Percentiles rank a stretch among this genome's conserved stretches.
phyloP scores from a whole-genome alignment of 2,329 filamentous ascomycete genomes.

The Aspergillus sp. region DNA sequence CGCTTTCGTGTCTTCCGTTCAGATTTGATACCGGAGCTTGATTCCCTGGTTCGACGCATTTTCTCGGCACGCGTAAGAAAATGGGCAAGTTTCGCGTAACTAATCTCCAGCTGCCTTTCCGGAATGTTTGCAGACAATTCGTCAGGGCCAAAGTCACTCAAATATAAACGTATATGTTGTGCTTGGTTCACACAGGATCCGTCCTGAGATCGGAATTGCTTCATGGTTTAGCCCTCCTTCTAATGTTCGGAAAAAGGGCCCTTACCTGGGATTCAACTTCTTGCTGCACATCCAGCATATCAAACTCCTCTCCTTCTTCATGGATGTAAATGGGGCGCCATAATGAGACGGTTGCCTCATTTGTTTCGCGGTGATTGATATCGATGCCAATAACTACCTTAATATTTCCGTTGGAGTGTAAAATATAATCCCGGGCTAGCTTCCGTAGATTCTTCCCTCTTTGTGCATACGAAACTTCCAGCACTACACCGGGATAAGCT shows the following conservation, averaged over 20 bases:
- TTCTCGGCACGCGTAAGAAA: conserved; percentile 4
- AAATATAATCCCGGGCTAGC: conserved; percentile 6
- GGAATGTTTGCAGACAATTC: no score
- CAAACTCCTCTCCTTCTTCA: no score
- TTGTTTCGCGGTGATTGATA: no score
- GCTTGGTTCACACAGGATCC: neutral
- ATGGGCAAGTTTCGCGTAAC: neutral
- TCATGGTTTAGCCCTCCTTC: neutral
- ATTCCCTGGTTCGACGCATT: conserved; percentile 5
- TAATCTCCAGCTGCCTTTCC: neutral
- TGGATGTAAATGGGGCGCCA: no score
- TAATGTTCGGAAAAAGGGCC: neutral
- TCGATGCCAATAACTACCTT: conserved; percentile 5
- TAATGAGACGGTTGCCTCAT: no score
- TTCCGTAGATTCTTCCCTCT: conserved; percentile 5
- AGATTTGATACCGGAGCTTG: neutral
- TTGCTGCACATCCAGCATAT: no score
- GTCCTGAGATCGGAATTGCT: conserved; percentile 4
- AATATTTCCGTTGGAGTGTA: conserved; percentile 7
- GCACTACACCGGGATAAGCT: no score
- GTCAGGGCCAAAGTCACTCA: no score
- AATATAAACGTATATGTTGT: neutral
- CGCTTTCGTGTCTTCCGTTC: conserved; percentile 3
- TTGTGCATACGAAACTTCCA: neutral
- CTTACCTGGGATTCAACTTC: no score